Evolutionary conservation across 2,329 filamentous ascomycete genomes (phyloP).

Genomic region (Hirsutella rhossiliensis): DNA sequence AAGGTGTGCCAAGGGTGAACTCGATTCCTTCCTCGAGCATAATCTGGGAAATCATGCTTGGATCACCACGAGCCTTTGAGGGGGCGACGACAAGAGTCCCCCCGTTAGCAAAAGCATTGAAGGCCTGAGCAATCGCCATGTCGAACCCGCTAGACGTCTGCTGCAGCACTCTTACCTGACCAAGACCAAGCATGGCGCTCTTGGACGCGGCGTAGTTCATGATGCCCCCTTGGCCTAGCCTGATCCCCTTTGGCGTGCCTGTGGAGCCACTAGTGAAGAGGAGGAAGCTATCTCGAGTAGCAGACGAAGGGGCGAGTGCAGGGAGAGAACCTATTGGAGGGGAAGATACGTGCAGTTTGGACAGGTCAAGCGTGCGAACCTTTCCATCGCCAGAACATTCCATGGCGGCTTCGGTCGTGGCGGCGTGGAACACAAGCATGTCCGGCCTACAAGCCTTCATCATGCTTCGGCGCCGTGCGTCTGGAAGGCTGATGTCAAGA

Average conservation of each 20-base stretch:
- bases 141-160: constrained; percentile 29
- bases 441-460: background rate
- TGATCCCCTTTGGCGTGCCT: constrained; percentile 28
- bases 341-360: constrained; percentile 11
- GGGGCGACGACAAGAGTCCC: constrained; percentile 23
- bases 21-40: constrained; percentile 19
- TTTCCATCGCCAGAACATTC: background rate
- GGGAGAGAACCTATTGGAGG: background rate
- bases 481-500: constrained; percentile 1
- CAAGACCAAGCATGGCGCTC: constrained; percentile 6
- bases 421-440: background rate
- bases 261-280: constrained; percentile 22
- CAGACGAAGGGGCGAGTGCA: background rate
- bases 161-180: constrained; percentile 19
- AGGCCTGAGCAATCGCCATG: constrained; percentile 24
- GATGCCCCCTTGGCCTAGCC: constrained; percentile 17
- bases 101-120: constrained; percentile 21
- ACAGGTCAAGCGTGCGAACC: background rate
- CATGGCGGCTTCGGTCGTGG: background rate
- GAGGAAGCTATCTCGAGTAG: constrained; percentile 10
- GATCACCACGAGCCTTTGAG: constrained; percentile 1
- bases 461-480: background rate
- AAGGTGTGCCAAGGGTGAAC: constrained; percentile 20
- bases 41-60: background rate
- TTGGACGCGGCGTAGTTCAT: constrained; percentile 15